A percentile compares a stretch with the other conserved stretches of the same genome.
These are phyloP conservation scores for Rauvolfia tetraphylla DNA, from an alignment of 257 asterid species.

Conservation along the genomic window DNA sequence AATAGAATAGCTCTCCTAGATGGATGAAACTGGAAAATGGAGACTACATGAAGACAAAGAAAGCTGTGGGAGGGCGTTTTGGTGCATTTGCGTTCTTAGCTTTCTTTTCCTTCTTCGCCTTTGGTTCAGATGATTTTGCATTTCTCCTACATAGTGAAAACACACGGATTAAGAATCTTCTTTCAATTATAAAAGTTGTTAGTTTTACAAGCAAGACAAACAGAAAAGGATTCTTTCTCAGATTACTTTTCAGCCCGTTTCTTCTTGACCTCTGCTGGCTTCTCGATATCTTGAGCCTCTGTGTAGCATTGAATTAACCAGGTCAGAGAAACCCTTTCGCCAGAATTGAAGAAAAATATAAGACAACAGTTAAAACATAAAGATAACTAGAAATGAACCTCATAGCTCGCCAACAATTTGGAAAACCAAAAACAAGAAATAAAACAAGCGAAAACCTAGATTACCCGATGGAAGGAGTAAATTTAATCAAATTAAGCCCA, in stretches of 20 bases:
- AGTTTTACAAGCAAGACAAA: background rate
- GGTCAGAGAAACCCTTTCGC: background rate
- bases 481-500: background rate
- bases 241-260: conserved; percentile 48
- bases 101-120: conserved; percentile 45
- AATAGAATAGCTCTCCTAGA: too few species aligned
- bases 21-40: background rate
- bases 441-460: background rate
- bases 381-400: background rate
- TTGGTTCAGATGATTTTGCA: conserved; percentile 40
- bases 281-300: conserved; percentile 67
- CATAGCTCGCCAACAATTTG: too few species aligned
- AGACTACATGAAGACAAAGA: conserved; percentile 70
- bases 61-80: conserved; percentile 79
- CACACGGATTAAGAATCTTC: background rate
- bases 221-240: background rate
- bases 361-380: background rate
- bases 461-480: background rate
- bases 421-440: background rate
- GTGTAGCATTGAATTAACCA: background rate
- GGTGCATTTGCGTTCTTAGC: conserved; percentile 45
- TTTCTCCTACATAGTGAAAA: conserved; percentile 37
- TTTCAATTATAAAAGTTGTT: background rate
- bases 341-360: background rate
- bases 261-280: conserved; percentile 46